Evolutionary conservation across 805 yeast genomes (phyloP).

Genomic region (Zygosaccharomyces bisporus): DNA sequence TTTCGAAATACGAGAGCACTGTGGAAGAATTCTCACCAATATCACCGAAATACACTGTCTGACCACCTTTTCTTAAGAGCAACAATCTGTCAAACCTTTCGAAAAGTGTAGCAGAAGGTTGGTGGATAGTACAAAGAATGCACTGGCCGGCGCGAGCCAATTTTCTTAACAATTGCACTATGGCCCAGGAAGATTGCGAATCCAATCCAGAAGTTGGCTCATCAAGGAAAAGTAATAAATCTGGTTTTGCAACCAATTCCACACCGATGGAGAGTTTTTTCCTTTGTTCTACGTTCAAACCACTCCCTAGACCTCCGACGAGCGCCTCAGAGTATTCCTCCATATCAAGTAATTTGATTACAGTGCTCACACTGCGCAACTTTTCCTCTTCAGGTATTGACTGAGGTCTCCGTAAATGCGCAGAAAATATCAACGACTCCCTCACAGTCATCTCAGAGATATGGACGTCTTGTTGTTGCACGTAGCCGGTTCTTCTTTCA

Average conservation of each 20-base stretch:
- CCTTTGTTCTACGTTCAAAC: constrained; percentile 43
- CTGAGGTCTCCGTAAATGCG: constrained; percentile 51
- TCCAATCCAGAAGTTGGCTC: constrained; percentile 53
- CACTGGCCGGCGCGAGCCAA: constrained; percentile 48
- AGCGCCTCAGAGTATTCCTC: constrained; percentile 51
- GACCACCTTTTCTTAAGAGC: constrained; percentile 49
- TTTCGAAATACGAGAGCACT: constrained; percentile 58
- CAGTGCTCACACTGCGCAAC: constrained; percentile 48
- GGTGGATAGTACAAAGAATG: constrained; percentile 52
- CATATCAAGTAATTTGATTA: constrained; percentile 51
- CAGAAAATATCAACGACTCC: constrained; percentile 45
- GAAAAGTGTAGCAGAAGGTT: constrained; percentile 51
- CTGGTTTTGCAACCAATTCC: constrained; percentile 47
- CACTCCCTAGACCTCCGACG: constrained; percentile 43
- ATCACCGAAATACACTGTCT: constrained; percentile 40
- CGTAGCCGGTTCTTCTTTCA: constrained; percentile 53
- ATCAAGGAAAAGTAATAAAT: constrained; percentile 44
- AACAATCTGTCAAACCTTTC: constrained; percentile 47
- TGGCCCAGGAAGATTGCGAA: constrained; percentile 50
- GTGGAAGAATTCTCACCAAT: constrained; percentile 42
- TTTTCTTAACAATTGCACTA: constrained; percentile 43
- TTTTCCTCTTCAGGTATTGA: constrained; percentile 36
- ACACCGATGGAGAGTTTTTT: constrained; percentile 45
- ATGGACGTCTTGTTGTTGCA: constrained; percentile 54
- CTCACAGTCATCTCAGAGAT: constrained; percentile 38